Conservation (phyloP, 2,329 filamentous ascomycete species). For the Sporothrix pseudoabietina region DNA sequence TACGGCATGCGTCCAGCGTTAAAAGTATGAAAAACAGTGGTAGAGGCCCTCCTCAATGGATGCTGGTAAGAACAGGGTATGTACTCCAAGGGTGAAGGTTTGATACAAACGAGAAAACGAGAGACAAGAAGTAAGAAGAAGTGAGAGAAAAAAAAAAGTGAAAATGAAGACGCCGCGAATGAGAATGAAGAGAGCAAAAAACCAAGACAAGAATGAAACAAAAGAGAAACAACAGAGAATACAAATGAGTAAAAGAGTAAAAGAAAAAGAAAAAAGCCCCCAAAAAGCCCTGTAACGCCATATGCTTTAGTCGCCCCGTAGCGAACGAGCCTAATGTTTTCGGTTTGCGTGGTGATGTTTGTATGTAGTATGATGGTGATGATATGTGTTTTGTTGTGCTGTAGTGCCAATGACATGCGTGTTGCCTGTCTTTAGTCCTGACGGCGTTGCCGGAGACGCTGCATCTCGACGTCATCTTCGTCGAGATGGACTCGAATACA, state of each 20-base stretch:
- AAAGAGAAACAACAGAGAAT: background rate
- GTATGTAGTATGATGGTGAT: background rate
- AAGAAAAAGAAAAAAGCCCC: background rate
- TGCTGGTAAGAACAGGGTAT: background rate
- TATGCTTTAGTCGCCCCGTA: conserved; percentile 20
- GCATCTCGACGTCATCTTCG: background rate
- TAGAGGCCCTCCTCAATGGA: background rate
- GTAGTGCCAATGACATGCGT: background rate
- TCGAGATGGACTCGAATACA: too few relatives aligned
- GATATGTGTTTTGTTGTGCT: background rate
- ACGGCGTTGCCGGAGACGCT: background rate
- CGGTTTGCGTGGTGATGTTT: background rate
- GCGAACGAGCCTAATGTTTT: conserved; percentile 6
- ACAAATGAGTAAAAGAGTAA: background rate
- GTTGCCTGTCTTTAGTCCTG: background rate
- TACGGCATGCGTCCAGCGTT: conserved; percentile 14
- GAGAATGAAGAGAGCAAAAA: background rate
- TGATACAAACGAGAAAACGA: background rate
- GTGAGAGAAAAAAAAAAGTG: background rate
- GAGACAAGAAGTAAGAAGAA: background rate
- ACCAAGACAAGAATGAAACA: conserved; percentile 19
- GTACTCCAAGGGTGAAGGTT: background rate
- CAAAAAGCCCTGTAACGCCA: conserved; percentile 20
- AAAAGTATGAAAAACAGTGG: background rate
- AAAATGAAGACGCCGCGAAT: background rate